Base-by-base conservation (phyloP, 108 stramenopile species). In the Pseudonitzschia pungens region DNA sequence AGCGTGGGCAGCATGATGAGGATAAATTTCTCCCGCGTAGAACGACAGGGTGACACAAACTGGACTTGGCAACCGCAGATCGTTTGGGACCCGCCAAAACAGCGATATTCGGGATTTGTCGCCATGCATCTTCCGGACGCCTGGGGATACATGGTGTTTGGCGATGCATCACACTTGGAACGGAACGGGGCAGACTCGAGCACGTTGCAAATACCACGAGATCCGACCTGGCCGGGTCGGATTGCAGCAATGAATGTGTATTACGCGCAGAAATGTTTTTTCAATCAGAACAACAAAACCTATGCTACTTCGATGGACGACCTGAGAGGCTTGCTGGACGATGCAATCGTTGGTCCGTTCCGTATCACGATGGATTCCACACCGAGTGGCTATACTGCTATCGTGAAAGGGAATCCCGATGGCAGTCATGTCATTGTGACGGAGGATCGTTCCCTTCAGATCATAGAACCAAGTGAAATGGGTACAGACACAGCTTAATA, bases 191-290 rank as follows among this genome's bases (percentile, higher is more conserved):
- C 36, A 36, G 6, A 36, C 36, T 2, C 36, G 67, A 33, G 50
- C 29, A 42, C 5, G 50, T 0, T 36, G 36, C 36, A 2, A 36
- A 32, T 33, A 12, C 65, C 75, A n/a, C 73, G 72, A 44, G 77
- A 81, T 69, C 78, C 83, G 1, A 42, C 70, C 33, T 95, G 93
- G 93, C 87, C 88, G 20, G 68, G 65, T 28, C 70, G 88, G 31
- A 74, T 92, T 57, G 89, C 91, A 7, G 91, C 91, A 15, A 95
- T 95, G 91, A 84, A 89, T 64, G 50, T 95, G 12, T 95, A 92
- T 60, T 92, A 92, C 68, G 89, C 93, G n/a, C 84, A 88, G 72
- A 76, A 79, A 50, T 68, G 45, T 4, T 89, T 73, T 55, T 40
- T 9, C 40, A 50, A 69, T 16, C 66, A 79, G 31, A n/a, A 64